Base-by-base conservation (phyloP, 768 basidiomycete species). In the Podaxis mareebaensis region DNA sequence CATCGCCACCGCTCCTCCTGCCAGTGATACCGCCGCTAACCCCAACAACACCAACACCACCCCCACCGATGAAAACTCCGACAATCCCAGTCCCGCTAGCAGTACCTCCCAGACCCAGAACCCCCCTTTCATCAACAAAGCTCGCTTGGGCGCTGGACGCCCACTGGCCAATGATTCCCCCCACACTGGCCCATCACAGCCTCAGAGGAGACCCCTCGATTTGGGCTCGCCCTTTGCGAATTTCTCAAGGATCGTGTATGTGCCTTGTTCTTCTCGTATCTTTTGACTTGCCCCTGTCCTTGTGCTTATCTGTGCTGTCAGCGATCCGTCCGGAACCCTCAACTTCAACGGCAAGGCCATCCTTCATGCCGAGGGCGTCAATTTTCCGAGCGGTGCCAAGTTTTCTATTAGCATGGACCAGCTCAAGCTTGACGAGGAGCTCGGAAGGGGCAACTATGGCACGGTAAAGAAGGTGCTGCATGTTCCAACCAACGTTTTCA, bases 401-500 rank as follows among this genome's bases (percentile, higher is more conserved):
- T 97, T 93, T 75, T 82, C 87, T 59, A 97, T 99, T 78, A 96
- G 94, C 76, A 96, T 96, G 96, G 85, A 86, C 63, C 90, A 99
- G 73, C 85, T 99, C 61, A 84, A 92, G 67, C 83, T 99, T 62
- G 83, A 91, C 64, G 95, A 98, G 70, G 97, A 99, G 75, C 85
- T 99, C 58, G 97, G 97, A 38, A 89, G 89, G 70, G 97, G 97
- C 38, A 97, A 97, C 74, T 99, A 99, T 70, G 97, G 97, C 48
- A 96, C 95, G 2, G 97, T 99, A 3, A 95, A 96, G 81, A 93
- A 92, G 74, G 96, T 98, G 1, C 79, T 94, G 39, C 96, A 99
- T 73, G 92, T 85, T 64, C 96, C 96, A 3, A 98, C 94, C 8
- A 96, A 95, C 59, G 94, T 98, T 51, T 85, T 85, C 63, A 98